phyloP scores from a whole-genome alignment of 805 yeast species.

The Candida sithepensis region DNA sequence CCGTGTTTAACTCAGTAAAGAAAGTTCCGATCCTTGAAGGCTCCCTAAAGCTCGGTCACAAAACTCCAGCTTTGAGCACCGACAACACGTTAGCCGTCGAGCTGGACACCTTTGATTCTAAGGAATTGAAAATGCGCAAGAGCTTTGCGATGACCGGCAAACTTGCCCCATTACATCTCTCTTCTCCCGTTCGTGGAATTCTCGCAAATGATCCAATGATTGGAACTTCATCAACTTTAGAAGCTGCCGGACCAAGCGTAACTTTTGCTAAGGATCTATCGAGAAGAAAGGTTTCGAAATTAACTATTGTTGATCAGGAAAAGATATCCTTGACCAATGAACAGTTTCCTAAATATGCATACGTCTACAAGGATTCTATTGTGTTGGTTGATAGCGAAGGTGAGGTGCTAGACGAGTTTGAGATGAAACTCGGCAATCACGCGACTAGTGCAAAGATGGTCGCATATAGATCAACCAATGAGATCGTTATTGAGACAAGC shows the following conservation, averaged over 20 bases:
- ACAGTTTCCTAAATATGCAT: slow-evolving; percentile 34
- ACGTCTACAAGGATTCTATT: slow-evolving; percentile 38
- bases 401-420: slow-evolving; percentile 34
- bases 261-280: background rate
- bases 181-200: background rate
- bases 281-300: slow-evolving; percentile 6
- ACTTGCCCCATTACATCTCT: background rate
- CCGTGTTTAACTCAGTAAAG: slow-evolving; percentile 28
- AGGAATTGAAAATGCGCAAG: background rate
- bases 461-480: slow-evolving; percentile 71
- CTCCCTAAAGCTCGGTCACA: background rate
- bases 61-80: background rate
- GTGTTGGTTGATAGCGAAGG: slow-evolving; percentile 43
- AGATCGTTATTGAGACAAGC: slow-evolving; percentile 73
- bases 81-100: background rate
- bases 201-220: background rate
- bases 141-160: background rate
- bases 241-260: background rate
- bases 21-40: slow-evolving; percentile 18
- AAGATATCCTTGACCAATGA: slow-evolving; percentile 2
- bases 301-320: slow-evolving; percentile 4
- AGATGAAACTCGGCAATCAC: background rate
- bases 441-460: slow-evolving; percentile 12
- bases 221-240: background rate
- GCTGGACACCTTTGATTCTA: background rate